A percentile compares a stretch with the other conserved stretches of the same genome.
Conservation (phyloP, 176 grass and related monocot species). For the Alopecurus myosuroides region DNA sequence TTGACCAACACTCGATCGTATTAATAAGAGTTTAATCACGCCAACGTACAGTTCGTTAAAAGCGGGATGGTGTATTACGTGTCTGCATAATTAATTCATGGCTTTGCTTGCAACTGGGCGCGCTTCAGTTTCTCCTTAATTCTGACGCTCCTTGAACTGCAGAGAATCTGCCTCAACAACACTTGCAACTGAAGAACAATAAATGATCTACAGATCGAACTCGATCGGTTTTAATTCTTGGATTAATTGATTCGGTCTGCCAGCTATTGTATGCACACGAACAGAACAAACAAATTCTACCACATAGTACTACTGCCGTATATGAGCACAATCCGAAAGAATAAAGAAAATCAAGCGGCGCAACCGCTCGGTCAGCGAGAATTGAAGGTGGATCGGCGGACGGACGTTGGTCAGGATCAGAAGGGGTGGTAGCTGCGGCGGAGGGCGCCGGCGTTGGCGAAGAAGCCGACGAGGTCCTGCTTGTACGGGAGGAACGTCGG, state of each 20-base stretch:
- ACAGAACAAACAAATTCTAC: not conserved
- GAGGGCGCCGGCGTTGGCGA: conserved; percentile 57
- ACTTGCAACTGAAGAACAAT: not conserved
- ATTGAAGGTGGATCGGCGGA: not conserved
- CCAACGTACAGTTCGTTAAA: not conserved
- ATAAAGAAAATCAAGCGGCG: not conserved
- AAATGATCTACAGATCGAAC: not conserved
- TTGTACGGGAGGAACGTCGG: conserved; percentile 77
- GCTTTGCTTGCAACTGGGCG: no score
- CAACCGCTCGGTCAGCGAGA: not conserved
- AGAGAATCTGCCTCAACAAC: not conserved
- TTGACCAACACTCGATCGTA: not conserved
- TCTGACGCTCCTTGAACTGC: not conserved
- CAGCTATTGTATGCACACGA: not conserved
- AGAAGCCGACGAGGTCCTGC: conserved; percentile 59
- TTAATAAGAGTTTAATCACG: no score
- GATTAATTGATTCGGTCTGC: not conserved
- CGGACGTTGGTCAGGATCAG: not conserved
- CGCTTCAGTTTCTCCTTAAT: not conserved
- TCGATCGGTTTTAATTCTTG: not conserved
- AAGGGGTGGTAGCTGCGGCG: conserved; percentile 58
- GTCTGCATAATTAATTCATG: no score
- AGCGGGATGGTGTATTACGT: no score
- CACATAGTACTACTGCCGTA: not conserved
- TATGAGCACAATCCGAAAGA: not conserved